Percentiles rank a stretch among this genome's conserved stretches.
Conservation (phyloP, 306 rosid genomes). For the Cucurbita pepo region DNA sequence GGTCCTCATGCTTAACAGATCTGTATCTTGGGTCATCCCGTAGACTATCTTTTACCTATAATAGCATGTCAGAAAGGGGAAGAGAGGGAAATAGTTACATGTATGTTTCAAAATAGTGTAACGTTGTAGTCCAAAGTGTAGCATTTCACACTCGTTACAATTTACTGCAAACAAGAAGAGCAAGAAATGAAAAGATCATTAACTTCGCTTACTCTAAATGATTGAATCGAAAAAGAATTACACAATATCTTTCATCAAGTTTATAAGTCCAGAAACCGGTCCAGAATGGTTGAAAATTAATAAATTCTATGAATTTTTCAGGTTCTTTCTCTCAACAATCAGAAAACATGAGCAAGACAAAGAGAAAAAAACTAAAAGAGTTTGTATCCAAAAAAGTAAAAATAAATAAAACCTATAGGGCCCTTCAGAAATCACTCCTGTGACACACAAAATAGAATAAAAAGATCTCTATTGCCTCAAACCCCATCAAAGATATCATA, state of each 20-base stretch:
- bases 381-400: neutral
- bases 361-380: too few relatives aligned
- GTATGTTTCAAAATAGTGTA: neutral
- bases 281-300: neutral
- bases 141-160: neutral
- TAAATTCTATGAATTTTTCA: neutral
- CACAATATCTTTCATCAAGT: neutral
- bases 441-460: neutral
- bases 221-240: neutral
- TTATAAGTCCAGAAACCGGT: neutral
- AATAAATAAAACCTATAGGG: neutral
- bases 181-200: too few relatives aligned
- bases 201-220: neutral
- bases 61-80: slow-evolving; percentile 7
- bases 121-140: neutral
- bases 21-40: slow-evolving; percentile 75
- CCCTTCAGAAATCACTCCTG: neutral
- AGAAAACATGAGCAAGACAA: neutral
- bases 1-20: slow-evolving; percentile 72
- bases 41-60: slow-evolving; percentile 72
- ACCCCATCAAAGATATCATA: neutral
- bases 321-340: neutral
- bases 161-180: neutral
- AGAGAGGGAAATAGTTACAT: neutral
- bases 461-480: neutral